Evolutionary conservation across 1,284 basidiomycete species (phyloP), one percentile per base, ranked within the genome.

Genomic region (Ceratobasidium sp.): DNA sequence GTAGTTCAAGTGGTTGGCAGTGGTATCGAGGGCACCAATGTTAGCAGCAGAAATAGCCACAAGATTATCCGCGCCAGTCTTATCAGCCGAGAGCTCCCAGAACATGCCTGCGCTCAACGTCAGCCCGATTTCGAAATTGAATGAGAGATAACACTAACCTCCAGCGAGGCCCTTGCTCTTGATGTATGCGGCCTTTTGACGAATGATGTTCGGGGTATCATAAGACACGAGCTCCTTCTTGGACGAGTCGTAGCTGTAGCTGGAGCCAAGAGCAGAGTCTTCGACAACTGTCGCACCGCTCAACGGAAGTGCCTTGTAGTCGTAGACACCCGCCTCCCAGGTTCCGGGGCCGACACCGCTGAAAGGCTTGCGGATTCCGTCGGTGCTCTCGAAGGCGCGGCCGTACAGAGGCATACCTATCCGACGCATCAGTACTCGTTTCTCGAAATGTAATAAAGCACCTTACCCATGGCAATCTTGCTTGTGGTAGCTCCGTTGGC

Each of bases 351-450:
- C 94, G 73, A 94, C 88, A 44, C 94, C 93, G 60, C 82, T 88
- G 85, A 91, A 98, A 0, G 93, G 82, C 60, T 87, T 81, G 8
- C 94, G 93, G 47, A 95, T 87, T 0, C 95, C 95, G 54, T 82
- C 81, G 0, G 95, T 97, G 62, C 89, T 85, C 80, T 92, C 89
- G 82, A 97, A 98, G 0, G 92, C 91, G 75, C 93, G 90, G 0
- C 95, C 95, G 79, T 96, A 96, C 1, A 95, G 83, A 1, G 95
- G 95, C 80, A 96, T 90, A 27, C 92, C 91, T 91, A 51, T 15
- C 5, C 17, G 59, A 48, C 72, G 17, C 9, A 47, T 65, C 36
- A 31, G 27, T 44, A 17, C 57, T 69, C 60, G 53, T 19, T n/a
- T 41, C n/a, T 11, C 75, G 76, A 78, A 22, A n/a, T 1, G 9